Percentiles rank a stretch among this genome's conserved stretches.
phyloP scores from a whole-genome alignment of 2,329 filamentous ascomycete genomes.

The Ramichloridium luteum region DNA sequence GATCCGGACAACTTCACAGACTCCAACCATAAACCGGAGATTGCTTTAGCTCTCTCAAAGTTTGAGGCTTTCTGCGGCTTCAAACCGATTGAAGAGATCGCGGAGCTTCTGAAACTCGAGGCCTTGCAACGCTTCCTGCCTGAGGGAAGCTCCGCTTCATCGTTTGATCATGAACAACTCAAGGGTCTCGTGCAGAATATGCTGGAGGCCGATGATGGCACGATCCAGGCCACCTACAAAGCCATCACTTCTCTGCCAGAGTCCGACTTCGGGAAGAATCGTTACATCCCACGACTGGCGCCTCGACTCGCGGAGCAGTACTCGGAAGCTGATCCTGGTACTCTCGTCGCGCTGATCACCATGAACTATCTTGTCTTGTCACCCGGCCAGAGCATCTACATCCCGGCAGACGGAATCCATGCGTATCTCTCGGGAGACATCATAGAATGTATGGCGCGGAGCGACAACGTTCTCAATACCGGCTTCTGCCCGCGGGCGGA shows the following conservation, averaged over 20 bases:
- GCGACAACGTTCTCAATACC: constrained; percentile 63
- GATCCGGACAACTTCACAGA: constrained; percentile 58
- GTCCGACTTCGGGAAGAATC: constrained; percentile 39
- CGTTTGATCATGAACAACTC: constrained; percentile 49
- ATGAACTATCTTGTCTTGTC: constrained; percentile 63
- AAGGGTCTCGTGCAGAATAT: constrained; percentile 44
- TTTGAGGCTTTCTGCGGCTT: constrained; percentile 70
- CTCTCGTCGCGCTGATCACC: constrained; percentile 54
- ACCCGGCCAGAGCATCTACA: constrained; percentile 55
- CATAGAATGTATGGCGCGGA: constrained; percentile 66
- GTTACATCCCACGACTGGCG: constrained; percentile 52
- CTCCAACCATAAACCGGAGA: constrained; percentile 69
- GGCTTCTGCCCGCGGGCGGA: constrained; percentile 60
- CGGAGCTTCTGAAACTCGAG: constrained; percentile 44
- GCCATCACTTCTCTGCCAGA: constrained; percentile 39
- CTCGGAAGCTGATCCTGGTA: constrained; percentile 50
- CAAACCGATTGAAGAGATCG: constrained; percentile 52
- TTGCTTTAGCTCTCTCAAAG: constrained; percentile 56
- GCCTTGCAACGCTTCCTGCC: constrained; percentile 45
- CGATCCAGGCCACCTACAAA: constrained; percentile 42
- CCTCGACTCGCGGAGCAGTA: constrained; percentile 55
- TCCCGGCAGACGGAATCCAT: constrained; percentile 62
- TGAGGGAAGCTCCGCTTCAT: constrained; percentile 34
- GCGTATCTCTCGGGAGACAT: constrained; percentile 63
- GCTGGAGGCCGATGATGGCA: constrained; percentile 41